Conservation (phyloP, 2,329 filamentous ascomycete genomes). For the Lasiodiplodia theobromae region DNA sequence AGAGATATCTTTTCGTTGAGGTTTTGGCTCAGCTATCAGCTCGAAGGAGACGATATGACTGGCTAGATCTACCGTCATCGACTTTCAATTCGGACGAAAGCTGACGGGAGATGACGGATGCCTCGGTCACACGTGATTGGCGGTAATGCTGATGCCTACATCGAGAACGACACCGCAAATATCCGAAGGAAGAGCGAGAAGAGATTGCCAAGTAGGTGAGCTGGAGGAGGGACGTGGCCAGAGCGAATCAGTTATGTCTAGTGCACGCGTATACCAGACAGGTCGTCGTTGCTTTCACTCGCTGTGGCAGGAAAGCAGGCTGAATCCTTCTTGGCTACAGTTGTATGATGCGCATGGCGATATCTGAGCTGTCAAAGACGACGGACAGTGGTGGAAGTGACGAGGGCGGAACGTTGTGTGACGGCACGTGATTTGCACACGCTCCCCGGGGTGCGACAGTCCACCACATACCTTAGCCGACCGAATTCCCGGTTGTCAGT, state of each 20-base stretch:
- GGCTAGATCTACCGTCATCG: not conserved
- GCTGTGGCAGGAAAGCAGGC: not conserved
- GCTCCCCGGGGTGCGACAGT: not conserved
- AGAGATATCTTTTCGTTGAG: not conserved
- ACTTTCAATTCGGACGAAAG: not conserved
- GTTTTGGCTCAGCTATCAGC: not conserved
- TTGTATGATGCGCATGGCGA: not conserved
- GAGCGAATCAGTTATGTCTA: not conserved
- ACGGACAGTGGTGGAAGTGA: not conserved
- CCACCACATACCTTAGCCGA: not conserved
- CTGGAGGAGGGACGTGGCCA: not conserved
- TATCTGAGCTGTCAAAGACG: not conserved
- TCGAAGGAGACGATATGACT: not conserved
- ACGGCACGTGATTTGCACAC: not conserved
- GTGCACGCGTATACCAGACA: not conserved
- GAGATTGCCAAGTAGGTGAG: not conserved
- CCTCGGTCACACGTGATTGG: not conserved
- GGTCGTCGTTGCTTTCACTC: not conserved
- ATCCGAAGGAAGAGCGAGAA: not conserved
- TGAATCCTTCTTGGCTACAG: not conserved
- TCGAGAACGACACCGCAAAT: not conserved
- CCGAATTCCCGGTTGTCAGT: not conserved
- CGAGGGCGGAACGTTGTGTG: not conserved
- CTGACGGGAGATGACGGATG: not conserved
- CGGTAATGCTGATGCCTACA: not conserved